Conservation (phyloP, 768 basidiomycete genomes). For the Kwoniella sp. region DNA sequence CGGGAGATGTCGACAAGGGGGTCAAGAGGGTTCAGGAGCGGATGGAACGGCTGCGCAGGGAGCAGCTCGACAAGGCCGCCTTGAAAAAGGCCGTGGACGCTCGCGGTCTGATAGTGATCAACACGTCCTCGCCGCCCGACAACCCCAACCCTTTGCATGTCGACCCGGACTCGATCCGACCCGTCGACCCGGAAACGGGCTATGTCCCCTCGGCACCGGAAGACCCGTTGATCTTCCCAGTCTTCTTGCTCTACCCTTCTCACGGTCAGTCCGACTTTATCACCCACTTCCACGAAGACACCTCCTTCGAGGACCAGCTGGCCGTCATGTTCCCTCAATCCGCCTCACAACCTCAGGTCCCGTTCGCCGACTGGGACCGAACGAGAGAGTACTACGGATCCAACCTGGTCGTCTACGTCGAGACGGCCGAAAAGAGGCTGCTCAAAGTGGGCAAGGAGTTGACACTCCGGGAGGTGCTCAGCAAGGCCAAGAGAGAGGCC, state of each 20-base stretch:
- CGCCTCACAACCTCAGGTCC: constrained; percentile 23
- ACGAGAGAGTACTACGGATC: constrained; percentile 63
- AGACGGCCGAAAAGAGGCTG: constrained; percentile 68
- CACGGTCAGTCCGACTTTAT: constrained; percentile 84
- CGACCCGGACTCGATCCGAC: constrained; percentile 34
- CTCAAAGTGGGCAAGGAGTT: constrained; percentile 90
- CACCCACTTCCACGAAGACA: constrained; percentile 75
- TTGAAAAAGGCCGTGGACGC: constrained; percentile 66
- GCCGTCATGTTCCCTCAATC: constrained; percentile 73
- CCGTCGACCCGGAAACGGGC: constrained; percentile 32
- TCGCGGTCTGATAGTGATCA: constrained; percentile 55
- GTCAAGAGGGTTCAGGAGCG: constrained; percentile 25
- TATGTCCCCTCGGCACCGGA: constrained; percentile 55
- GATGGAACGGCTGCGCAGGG: constrained; percentile 52
- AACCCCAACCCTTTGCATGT: constrained; percentile 49
- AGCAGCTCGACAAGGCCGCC: constrained; percentile 54
- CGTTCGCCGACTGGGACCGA: constrained; percentile 71
- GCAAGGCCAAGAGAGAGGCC: constrained; percentile 50
- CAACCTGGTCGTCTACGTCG: constrained; percentile 74
- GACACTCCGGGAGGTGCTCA: constrained; percentile 72
- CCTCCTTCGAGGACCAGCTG: constrained; percentile 70
- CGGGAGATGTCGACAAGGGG: constrained; percentile 38
- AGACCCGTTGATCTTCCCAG: constrained; percentile 66
- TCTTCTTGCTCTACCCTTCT: constrained; percentile 90
- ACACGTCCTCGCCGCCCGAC: constrained; percentile 47